Evolutionary conservation across 2,329 filamentous ascomycete species (phyloP), one percentile per base, ranked within the genome.

Genomic region (Dactylonectria macrodidyma): DNA sequence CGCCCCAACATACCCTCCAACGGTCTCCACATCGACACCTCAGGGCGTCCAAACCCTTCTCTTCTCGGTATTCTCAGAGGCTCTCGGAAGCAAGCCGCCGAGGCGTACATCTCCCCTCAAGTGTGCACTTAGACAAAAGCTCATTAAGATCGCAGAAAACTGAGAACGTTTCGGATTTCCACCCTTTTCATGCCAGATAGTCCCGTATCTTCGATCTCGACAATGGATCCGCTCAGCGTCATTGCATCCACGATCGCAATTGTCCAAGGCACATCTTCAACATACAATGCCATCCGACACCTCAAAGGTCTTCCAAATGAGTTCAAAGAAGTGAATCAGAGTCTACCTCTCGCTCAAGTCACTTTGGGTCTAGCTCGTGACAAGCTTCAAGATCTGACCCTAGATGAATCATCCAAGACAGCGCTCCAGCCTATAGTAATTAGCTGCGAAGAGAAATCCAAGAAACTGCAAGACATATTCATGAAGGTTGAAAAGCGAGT

Each of bases 201-300:
- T n/a, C 24, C 48, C 48, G 19, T 51, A 33, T n/a, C 48, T 12
- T 33, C 24, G 33, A 51, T 12, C 33, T 51, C 11, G 57, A 41
- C 19, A 50, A 62, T 62, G 59, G 59, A 62, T 48, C 59, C 59
- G 12, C 59, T 61, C 48, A 26, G 26, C 30, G 19, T 54, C 22
- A 46, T 61, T 22, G 16, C 46, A 4, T 41, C 47, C 36, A 47
- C 50, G 14, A 54, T 61, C 48, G 16, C 22, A 12, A 14, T 61
- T 14, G 26, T 61, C 22, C 8, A 55, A 14, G 34, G 36, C 48
- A 54, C 47, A 10, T 54, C 34, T 30, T 61, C 59, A 19, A 46
- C 48, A 44, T 61, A 61, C 26, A 44, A 44, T 12, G 36, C 48
- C 3, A 54, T 61, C 16, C 22, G 30, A 16, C 36, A 61, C 16